Conservation (phyloP, 805 yeast species). For the Suhomyces tanzawaensis region DNA sequence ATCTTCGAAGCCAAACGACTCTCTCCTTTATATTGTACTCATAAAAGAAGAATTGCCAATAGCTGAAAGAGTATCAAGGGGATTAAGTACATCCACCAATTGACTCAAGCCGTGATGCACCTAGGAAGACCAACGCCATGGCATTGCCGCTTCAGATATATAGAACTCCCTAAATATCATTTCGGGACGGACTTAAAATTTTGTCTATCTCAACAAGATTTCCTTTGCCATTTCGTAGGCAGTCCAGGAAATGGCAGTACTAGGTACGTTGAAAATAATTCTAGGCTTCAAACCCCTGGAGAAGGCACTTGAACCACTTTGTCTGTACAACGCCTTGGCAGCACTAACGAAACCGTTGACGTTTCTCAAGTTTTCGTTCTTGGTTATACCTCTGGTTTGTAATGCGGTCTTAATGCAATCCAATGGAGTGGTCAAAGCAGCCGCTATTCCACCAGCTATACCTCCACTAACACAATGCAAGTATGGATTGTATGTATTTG, state of each 20-base stretch:
- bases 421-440: constrained; percentile 90
- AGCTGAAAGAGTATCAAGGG: too few species aligned
- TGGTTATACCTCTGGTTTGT: constrained; percentile 71
- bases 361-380: constrained; percentile 45
- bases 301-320: constrained; percentile 67
- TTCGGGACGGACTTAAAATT: too few species aligned
- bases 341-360: constrained; percentile 72
- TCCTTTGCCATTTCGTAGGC: constrained; percentile 96
- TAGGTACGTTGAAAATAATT: constrained; percentile 87
- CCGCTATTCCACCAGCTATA: constrained; percentile 91
- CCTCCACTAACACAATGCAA: constrained; percentile 92
- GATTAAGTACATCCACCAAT: too few species aligned
- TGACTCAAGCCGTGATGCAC: too few species aligned
- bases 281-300: constrained; percentile 86
- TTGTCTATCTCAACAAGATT: constrained; percentile 37
- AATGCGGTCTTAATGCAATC: constrained; percentile 90
- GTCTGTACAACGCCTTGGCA: constrained; percentile 58
- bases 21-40: not conserved
- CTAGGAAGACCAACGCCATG: too few species aligned
- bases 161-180: too few species aligned
- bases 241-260: constrained; percentile 97
- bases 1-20: not conserved
- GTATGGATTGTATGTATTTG: constrained; percentile 77
- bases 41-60: not conserved
- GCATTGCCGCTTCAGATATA: too few species aligned